Base-by-base conservation (phyloP, 768 basidiomycete genomes). In the Agaricus sinodeliciosus region DNA sequence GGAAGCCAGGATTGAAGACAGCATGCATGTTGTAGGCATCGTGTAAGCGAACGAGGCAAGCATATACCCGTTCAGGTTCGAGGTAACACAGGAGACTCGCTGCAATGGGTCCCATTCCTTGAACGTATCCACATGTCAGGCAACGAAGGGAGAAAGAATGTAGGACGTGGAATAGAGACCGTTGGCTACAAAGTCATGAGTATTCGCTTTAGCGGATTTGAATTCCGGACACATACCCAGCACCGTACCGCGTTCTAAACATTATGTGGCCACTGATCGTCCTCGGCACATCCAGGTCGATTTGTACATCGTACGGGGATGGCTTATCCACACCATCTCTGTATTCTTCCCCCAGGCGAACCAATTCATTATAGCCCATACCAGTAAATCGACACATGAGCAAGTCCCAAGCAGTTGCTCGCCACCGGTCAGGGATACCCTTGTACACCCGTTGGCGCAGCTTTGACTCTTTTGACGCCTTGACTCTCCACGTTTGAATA, bases 71-170 rank as follows among this genome's bases (percentile, higher is more conserved):
- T 69, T 93, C 90, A 7, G 96, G 92, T 57, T 87, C 85, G 65
- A 93, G 87, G 66, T 98, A 98, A 69, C 89, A 94, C 11, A 97
- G 78, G 18, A 99, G 76, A 1, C 94, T 97, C 0, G 94, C 90
- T 0, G 95, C 92, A 53, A 99, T 90, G 5, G 95, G 90, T 2
- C 96, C 94, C 96, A 99, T 99, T 55, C 96, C 96, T 70, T 99
- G 96, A 37, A 94, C 94, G 65, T 99, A 99, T 13, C 95, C 95
- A 57, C 96, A 98, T 9, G 78, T 73, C 15, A 73, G 66, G 68
- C 95, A 97, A n/a, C 76, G 74, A 16, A 94, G 75, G 1, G 93
- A 94, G 65, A 96, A 94, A 47, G 81, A 81, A 67, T 98, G 96
- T 25, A 98, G 76, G 53, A 96, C 92, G 64, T 92, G 93, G 69